Percentiles rank a stretch among this genome's conserved stretches.
Evolutionary conservation across 345 rosid species (phyloP).

Genomic region (Citropsis articulata): DNA sequence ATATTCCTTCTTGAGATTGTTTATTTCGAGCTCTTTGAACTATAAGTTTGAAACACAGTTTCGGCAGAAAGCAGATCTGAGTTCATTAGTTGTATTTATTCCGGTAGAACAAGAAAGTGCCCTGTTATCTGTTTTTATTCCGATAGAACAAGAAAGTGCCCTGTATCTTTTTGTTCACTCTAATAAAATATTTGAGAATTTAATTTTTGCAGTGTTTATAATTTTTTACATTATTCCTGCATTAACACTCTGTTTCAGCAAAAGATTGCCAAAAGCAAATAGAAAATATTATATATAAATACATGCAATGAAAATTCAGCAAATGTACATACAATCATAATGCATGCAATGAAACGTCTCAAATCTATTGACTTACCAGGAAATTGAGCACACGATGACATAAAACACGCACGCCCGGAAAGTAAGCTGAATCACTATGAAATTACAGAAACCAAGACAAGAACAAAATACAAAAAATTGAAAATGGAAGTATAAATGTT

Average conservation of each 20-base stretch:
- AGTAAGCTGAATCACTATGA: too few relatives aligned
- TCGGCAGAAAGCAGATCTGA: background rate
- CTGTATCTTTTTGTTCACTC: background rate
- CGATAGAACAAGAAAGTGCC: background rate
- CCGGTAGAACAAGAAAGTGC: background rate
- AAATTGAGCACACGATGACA: background rate
- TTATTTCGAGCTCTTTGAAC: background rate
- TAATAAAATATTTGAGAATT: background rate
- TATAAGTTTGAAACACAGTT: background rate
- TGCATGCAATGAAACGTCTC: background rate
- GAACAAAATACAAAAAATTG: too few relatives aligned
- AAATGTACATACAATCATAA: background rate
- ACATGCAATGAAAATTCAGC: background rate
- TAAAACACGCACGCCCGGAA: too few relatives aligned
- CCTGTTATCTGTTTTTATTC: background rate
- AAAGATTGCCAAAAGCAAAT: background rate
- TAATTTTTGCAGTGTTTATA: background rate
- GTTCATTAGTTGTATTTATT: background rate
- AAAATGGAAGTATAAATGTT: too few relatives aligned
- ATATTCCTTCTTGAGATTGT: conserved; percentile 23
- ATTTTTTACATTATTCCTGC: background rate
- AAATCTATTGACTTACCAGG: background rate
- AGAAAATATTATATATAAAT: background rate
- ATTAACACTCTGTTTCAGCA: background rate
- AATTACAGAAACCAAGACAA: too few relatives aligned